phyloP scores from a whole-genome alignment of 2,329 filamentous ascomycete species.

The Cucurbitaria berberidis region DNA sequence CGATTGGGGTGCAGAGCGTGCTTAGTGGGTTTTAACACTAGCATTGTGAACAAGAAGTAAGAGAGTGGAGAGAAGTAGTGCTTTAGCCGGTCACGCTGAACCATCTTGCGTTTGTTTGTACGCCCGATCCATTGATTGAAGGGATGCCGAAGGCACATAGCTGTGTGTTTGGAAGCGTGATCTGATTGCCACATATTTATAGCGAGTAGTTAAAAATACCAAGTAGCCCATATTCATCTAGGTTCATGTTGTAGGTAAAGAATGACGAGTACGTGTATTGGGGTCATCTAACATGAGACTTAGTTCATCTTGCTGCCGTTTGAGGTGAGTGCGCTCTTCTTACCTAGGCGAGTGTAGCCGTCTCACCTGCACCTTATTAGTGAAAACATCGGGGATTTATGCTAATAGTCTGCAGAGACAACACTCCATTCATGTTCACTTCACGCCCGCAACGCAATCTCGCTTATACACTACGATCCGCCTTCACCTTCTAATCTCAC shows the following conservation, averaged over 20 bases:
- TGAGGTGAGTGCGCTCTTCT: neutral
- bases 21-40: conserved; percentile 59
- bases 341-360: neutral
- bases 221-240: neutral
- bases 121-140: neutral
- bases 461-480: neutral
- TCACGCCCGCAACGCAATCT: neutral
- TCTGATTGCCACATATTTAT: neutral
- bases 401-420: too few relatives aligned
- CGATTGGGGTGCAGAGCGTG: conserved; percentile 81
- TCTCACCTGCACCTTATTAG: too few relatives aligned
- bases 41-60: neutral
- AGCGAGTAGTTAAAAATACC: neutral
- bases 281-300: neutral
- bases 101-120: neutral
- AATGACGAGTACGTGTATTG: neutral
- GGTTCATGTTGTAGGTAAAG: neutral
- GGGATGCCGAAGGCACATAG: neutral
- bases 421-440: neutral
- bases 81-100: neutral
- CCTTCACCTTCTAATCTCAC: neutral
- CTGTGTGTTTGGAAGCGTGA: neutral
- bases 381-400: too few relatives aligned
- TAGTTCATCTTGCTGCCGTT: neutral
- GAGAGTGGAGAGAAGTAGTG: neutral